A percentile compares a stretch with the other conserved stretches of the same genome.
These are phyloP conservation scores for Solanum piurae DNA, from an alignment of 257 asterid species.

Conservation along the genomic window DNA sequence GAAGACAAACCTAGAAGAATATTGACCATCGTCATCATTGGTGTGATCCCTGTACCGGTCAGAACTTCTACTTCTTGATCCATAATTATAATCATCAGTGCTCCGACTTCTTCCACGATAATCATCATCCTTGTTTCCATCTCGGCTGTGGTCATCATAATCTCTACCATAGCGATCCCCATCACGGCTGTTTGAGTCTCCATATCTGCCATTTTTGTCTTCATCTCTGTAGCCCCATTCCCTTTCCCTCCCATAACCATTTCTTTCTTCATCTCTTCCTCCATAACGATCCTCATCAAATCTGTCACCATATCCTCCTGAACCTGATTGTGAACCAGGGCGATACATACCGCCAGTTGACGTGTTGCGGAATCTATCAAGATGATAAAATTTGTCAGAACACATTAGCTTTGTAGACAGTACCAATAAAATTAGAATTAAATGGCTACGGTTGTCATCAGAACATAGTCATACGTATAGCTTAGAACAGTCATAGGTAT, in stretches of 20 bases:
- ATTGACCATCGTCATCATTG: constrained; percentile 74
- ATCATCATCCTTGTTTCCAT: constrained; percentile 73
- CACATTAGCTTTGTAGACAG: neutral
- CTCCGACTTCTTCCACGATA: constrained; percentile 57
- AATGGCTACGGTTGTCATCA: neutral
- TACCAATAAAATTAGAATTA: neutral
- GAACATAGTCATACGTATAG: neutral
- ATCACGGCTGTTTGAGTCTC: constrained; percentile 70
- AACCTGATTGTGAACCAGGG: constrained; percentile 43
- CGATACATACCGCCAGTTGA: constrained; percentile 67
- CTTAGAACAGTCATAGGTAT: neutral
- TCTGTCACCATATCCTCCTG: constrained; percentile 69
- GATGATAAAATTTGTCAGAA: neutral
- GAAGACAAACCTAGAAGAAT: constrained; percentile 62
- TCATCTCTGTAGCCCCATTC: constrained; percentile 4
- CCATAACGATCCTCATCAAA: constrained; percentile 82
- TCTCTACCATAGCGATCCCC: constrained; percentile 68
- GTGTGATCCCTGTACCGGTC: constrained; percentile 46
- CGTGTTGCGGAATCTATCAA: constrained; percentile 59
- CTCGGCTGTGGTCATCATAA: constrained; percentile 65
- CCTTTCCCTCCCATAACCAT: constrained; percentile 7
- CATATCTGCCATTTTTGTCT: constrained; percentile 56
- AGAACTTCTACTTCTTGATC: constrained; percentile 88
- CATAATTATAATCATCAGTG: constrained; percentile 49
- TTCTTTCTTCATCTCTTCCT: constrained; percentile 52